These are phyloP conservation scores for Wickerhamomyces alni DNA, from an alignment of 805 yeast genomes.

Conservation along the genomic window DNA sequence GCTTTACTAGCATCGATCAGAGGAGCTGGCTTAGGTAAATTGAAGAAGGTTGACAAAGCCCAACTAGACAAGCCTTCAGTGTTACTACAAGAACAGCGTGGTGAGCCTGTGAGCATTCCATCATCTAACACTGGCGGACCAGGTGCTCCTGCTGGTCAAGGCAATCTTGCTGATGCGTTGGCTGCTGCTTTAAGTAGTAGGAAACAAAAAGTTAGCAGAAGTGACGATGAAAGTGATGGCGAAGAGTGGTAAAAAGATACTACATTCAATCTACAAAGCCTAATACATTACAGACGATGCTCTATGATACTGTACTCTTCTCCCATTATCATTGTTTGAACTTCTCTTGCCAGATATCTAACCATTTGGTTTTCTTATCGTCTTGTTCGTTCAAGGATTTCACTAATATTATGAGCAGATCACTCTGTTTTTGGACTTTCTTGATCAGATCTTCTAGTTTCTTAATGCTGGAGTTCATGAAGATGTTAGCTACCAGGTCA, in stretches of 20 bases:
- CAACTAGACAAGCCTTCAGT: slow-evolving; percentile 78
- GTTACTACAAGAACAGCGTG: slow-evolving; percentile 63
- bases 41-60: slow-evolving; percentile 76
- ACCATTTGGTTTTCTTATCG: slow-evolving; percentile 53
- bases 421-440: slow-evolving; percentile 20
- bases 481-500: slow-evolving; percentile 50
- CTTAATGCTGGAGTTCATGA: slow-evolving; percentile 30
- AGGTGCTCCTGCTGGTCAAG: slow-evolving; percentile 46
- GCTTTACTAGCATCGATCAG: slow-evolving; percentile 85
- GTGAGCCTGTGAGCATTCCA: slow-evolving; percentile 41
- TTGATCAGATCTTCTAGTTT: slow-evolving; percentile 26
- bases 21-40: slow-evolving; percentile 59
- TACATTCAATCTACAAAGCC: too few relatives aligned
- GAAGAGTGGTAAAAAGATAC: slow-evolving; percentile 70
- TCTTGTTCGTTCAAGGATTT: slow-evolving; percentile 42
- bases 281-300: too few relatives aligned
- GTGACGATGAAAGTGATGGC: slow-evolving; percentile 81
- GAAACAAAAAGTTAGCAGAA: slow-evolving; percentile 72
- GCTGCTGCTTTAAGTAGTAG: slow-evolving; percentile 81
- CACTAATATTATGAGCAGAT: slow-evolving; percentile 21
- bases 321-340: slow-evolving; percentile 15
- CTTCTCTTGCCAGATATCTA: slow-evolving; percentile 46
- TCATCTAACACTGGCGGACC: slow-evolving; percentile 31
- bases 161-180: slow-evolving; percentile 75
- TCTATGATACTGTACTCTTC: not conserved